These are phyloP conservation scores for Carpinus viminea DNA, from an alignment of 306 rosid genomes.

Conservation along the genomic window DNA sequence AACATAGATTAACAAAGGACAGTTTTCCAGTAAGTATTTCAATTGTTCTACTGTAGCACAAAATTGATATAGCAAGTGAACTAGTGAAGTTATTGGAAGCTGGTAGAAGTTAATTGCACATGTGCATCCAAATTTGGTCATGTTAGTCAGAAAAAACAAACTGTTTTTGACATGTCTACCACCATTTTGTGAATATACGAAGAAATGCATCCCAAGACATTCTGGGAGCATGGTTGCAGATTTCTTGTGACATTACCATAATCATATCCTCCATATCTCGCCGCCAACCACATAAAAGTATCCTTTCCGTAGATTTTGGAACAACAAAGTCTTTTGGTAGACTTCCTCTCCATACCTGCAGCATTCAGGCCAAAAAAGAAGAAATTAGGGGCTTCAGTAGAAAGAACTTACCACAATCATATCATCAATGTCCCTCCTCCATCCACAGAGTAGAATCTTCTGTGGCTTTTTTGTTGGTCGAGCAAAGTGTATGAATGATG, in stretches of 20 bases:
- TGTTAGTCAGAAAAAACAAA: slow-evolving; percentile 6
- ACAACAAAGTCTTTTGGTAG: slow-evolving; percentile 74
- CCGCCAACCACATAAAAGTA: slow-evolving; percentile 91
- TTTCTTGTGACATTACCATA: slow-evolving; percentile 61
- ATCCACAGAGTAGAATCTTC: slow-evolving; percentile 56
- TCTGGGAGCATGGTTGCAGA: slow-evolving; percentile 34
- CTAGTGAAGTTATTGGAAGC: neutral
- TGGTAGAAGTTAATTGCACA: slow-evolving; percentile 16
- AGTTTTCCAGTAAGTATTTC: slow-evolving; percentile 8
- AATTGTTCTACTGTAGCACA: neutral
- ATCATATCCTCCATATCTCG: slow-evolving; percentile 98
- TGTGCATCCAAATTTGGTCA: slow-evolving; percentile 19
- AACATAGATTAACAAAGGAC: neutral
- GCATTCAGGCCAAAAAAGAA: slow-evolving; percentile 40
- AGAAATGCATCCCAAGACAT: slow-evolving; percentile 31
- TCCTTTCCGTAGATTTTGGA: slow-evolving; percentile 76
- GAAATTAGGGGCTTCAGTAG: slow-evolving; percentile 43
- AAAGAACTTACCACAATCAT: slow-evolving; percentile 48
- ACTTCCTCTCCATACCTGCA: slow-evolving; percentile 94
- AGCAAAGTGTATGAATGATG: slow-evolving; percentile 46
- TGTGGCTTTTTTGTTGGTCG: slow-evolving; percentile 48
- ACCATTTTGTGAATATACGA: slow-evolving; percentile 27
- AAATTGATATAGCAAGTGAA: neutral
- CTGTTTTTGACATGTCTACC: slow-evolving; percentile 15
- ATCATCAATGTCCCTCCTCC: slow-evolving; percentile 63